Evolutionary conservation across 768 basidiomycete species (phyloP), one percentile per base, ranked within the genome.

Genomic region (Lactarius vividus): DNA sequence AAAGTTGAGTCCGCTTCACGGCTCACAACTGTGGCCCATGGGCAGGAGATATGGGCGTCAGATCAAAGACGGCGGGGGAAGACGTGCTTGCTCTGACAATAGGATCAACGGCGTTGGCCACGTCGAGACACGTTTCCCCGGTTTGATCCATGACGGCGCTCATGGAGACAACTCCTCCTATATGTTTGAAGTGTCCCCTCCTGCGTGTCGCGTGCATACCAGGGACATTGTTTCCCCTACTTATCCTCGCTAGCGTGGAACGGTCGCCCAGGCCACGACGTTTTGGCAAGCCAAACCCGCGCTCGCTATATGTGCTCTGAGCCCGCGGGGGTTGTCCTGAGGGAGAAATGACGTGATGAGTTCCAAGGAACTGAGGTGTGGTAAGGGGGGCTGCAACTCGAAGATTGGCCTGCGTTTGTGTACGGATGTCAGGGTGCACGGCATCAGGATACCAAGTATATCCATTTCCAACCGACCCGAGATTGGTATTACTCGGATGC

Each of bases 21-120:
- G n/a, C 46, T 57, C 29, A 62, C 40, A 54, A 44, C 40, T 58
- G 20, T 13, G 26, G n/a, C n/a, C 40, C 29, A 42, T 16, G 49
- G 29, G 31, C 29, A n/a, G 62, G 62, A 23, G 65, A 62, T 15
- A 35, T 39, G 16, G 61, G 56, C 11, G 52, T 52, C 26, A 66
- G 61, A 58, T 66, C 64, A 46, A 69, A 67, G 39, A 49, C 49
- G 23, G 67, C 67, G n/a, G 67, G 67, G 23, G 67, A 69, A 28
- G 67, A 69, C 29, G 67, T 61, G 65, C 67, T 69, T 57, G 64
- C 56, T 28, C 67, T 61, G 65, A 69, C 49, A 37, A 42, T 59
- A n/a, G 60, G 55, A 29, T 61, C 64, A 9, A 33, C 44, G 29
- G 42, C 20, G 42, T 52, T 39, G 35, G 29, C 65, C 11, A 37